phyloP scores from a whole-genome alignment of 2,329 filamentous ascomycete species.

The Penicillium sp. region DNA sequence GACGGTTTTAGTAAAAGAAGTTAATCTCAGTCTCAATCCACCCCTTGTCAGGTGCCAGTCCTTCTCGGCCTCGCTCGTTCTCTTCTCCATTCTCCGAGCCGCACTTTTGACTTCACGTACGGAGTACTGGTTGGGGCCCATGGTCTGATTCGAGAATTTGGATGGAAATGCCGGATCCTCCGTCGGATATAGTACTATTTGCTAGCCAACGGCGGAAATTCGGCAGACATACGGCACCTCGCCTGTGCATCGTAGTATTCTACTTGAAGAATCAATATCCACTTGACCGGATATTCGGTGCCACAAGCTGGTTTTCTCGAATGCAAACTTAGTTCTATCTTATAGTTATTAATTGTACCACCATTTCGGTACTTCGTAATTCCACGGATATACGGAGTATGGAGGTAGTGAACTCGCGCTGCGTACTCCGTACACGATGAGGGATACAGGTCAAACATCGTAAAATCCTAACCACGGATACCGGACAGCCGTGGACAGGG shows the following conservation, averaged over 20 bases:
- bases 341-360: neutral
- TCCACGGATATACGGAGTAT: too few species aligned
- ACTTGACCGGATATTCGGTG: too few species aligned
- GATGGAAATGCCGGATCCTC: neutral
- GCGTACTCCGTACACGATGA: neutral
- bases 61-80: slow-evolving; percentile 18
- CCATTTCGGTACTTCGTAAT: too few species aligned
- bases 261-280: neutral
- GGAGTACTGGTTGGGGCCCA: neutral
- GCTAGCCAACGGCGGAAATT: neutral
- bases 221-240: slow-evolving; percentile 2
- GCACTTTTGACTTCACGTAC: slow-evolving; percentile 15
- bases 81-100: slow-evolving; percentile 15
- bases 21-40: slow-evolving; percentile 2
- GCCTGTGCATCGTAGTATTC: neutral
- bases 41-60: slow-evolving; percentile 12
- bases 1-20: neutral
- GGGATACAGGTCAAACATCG: neutral
- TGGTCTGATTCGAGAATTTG: neutral
- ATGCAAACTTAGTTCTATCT: neutral
- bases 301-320: too few species aligned
- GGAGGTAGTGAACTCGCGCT: too few species aligned
- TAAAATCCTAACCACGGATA: neutral
- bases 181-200: neutral
- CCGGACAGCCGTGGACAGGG: neutral